Conservation (phyloP, 2,329 filamentous ascomycete genomes). For the Tolypocladium tropicale region DNA sequence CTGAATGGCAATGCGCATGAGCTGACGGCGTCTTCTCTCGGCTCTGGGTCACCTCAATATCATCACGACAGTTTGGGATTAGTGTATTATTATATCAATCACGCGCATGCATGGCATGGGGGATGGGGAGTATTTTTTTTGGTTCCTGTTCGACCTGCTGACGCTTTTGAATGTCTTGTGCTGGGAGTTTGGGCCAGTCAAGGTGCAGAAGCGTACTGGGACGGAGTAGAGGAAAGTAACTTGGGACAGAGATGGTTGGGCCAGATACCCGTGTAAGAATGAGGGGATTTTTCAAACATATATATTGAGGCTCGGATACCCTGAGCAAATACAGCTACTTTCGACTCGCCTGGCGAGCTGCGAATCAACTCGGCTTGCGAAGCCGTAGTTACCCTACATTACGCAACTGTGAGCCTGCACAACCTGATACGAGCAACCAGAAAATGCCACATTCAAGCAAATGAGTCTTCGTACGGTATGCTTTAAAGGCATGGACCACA, state of each 20-base stretch:
- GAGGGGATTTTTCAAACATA: not conserved
- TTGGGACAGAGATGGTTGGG: not conserved
- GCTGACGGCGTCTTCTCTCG: not conserved
- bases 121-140: not conserved
- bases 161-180: not conserved
- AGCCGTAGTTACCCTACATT: not conserved
- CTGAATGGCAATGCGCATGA: conserved; percentile 9
- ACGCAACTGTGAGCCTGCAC: no score
- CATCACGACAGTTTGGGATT: not conserved
- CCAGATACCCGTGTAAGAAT: not conserved
- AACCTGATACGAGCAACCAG: no score
- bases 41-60: not conserved
- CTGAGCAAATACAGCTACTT: no score
- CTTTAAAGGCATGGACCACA: no score
- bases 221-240: not conserved
- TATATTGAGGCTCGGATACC: not conserved
- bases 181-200: not conserved
- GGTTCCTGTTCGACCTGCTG: not conserved
- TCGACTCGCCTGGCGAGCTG: not conserved
- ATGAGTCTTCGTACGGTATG: no score
- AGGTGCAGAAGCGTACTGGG: not conserved
- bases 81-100: not conserved
- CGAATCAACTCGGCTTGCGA: not conserved
- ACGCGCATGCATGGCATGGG: not conserved
- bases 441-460: no score